These are phyloP conservation scores for Malassezia caprae DNA, from an alignment of 1,284 basidiomycete species.

Conservation along the genomic window DNA sequence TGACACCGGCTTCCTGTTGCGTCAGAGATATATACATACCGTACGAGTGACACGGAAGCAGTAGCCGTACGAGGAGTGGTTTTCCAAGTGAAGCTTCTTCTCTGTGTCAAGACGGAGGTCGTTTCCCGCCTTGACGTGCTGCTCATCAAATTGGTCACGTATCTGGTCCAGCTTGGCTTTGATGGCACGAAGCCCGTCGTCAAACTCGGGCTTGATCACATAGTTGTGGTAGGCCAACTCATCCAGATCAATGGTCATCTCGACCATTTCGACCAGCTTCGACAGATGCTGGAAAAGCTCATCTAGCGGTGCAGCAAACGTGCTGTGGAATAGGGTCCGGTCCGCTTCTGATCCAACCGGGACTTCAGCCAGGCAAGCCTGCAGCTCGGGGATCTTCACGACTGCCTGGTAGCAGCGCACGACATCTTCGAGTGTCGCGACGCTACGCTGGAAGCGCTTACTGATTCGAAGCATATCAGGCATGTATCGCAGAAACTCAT, in stretches of 20 bases:
- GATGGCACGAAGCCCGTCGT: conserved; percentile 63
- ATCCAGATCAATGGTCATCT: conserved; percentile 83
- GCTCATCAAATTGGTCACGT: conserved; percentile 71
- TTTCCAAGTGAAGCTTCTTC: conserved; percentile 93
- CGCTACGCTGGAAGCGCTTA: conserved; percentile 78
- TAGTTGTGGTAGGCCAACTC: conserved; percentile 75
- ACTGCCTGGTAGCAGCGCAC: conserved; percentile 77
- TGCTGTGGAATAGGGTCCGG: conserved; percentile 20
- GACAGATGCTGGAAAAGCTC: conserved; percentile 22
- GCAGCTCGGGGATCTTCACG: conserved; percentile 63
- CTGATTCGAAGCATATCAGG: conserved; percentile 87
- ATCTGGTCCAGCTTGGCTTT: conserved; percentile 61
- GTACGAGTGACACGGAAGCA: conserved; percentile 70
- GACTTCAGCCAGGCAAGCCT: conserved; percentile 55
- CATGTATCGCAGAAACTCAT: conserved; percentile 77
- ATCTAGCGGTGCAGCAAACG: conserved; percentile 29
- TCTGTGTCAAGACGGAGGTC: conserved; percentile 78
- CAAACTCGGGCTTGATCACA: conserved; percentile 85
- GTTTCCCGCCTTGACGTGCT: conserved; percentile 64
- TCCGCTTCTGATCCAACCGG: conserved; percentile 24
- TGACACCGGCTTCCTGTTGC: conserved; percentile 62
- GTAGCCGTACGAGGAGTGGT: conserved; percentile 79
- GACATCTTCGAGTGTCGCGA: conserved; percentile 83
- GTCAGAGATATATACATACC: conserved; percentile 1
- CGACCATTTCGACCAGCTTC: conserved; percentile 82